Conservation (phyloP, 2,329 filamentous ascomycete species). For the Lasiodiplodia citricola region DNA sequence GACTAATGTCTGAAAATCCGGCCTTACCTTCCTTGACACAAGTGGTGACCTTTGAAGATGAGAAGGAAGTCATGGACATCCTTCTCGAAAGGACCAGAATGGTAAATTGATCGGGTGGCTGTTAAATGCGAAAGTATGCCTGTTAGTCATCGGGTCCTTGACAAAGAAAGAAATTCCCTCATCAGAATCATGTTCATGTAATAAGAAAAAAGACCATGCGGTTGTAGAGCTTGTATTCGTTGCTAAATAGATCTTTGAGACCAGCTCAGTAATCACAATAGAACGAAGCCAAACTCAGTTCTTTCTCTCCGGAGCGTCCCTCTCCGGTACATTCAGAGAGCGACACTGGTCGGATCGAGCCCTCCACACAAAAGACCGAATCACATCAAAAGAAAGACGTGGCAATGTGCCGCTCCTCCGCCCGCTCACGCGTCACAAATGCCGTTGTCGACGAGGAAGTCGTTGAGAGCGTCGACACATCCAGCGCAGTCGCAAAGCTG, state of each 20-base stretch:
- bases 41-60: no score
- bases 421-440: background rate
- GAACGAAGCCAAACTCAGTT: background rate
- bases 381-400: background rate
- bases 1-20: no score
- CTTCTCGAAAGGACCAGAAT: background rate
- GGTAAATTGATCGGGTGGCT: background rate
- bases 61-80: no score
- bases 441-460: background rate
- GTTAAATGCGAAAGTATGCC: background rate
- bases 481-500: conserved; percentile 3
- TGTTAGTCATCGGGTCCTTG: background rate
- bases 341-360: background rate
- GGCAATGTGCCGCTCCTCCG: background rate
- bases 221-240: background rate
- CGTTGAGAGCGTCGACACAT: background rate
- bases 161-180: background rate
- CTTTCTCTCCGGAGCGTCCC: background rate
- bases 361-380: background rate
- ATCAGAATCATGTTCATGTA: background rate
- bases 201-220: background rate
- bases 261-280: background rate
- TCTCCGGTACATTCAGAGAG: background rate
- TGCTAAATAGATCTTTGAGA: background rate
- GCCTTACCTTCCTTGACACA: no score